These are phyloP conservation scores for Eutrema heterophyllum DNA, from an alignment of 345 rosid species.

Conservation along the genomic window DNA sequence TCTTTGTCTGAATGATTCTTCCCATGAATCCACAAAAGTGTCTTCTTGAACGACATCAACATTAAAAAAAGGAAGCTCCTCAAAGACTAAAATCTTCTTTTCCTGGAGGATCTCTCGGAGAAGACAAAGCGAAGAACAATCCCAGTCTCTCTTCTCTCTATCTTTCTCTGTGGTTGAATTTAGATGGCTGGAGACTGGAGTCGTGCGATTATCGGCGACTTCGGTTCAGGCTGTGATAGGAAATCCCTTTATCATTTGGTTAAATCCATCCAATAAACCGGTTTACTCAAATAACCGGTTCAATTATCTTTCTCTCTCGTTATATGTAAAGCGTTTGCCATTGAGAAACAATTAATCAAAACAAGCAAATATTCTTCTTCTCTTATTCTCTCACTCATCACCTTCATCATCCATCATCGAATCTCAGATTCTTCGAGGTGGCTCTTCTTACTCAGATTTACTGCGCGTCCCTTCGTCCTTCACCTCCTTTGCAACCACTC, in stretches of 20 bases:
- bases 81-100: background rate
- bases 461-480: slow-evolving; percentile 42
- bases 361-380: too few species aligned
- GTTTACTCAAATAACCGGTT: too few species aligned
- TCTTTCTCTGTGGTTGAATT: background rate
- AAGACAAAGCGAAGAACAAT: background rate
- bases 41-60: slow-evolving; percentile 19
- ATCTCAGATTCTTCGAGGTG: too few species aligned
- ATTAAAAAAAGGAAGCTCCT: slow-evolving; percentile 19
- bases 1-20: background rate
- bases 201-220: slow-evolving; percentile 37
- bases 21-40: background rate
- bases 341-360: too few species aligned
- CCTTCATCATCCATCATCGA: too few species aligned
- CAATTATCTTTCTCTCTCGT: too few species aligned
- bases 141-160: background rate
- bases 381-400: too few species aligned
- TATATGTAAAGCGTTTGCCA: too few species aligned
- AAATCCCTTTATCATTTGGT: too few species aligned
- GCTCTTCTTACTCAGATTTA: too few species aligned
- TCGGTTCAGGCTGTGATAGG: slow-evolving; percentile 37
- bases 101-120: slow-evolving; percentile 21
- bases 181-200: slow-evolving; percentile 80
- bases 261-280: too few species aligned
- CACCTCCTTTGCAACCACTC: slow-evolving; percentile 35